Conservation (phyloP, 2,329 filamentous ascomycete genomes). For the Penicillium sp. region DNA sequence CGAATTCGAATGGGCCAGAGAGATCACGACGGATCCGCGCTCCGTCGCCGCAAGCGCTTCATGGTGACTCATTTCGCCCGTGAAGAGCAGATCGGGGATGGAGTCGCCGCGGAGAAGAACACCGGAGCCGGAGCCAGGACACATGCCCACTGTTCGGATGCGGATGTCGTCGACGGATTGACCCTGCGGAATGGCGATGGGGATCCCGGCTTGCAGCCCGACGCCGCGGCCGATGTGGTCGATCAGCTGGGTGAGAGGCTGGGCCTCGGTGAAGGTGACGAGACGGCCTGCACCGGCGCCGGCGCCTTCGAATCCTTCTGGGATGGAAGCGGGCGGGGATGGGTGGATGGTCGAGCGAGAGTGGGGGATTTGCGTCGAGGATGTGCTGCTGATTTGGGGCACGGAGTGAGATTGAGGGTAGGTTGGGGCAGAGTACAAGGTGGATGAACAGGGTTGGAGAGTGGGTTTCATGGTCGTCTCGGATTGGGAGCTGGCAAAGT, state of each 20-base stretch:
- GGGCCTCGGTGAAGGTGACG: slow-evolving; percentile 49
- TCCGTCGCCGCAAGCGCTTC: slow-evolving; percentile 82
- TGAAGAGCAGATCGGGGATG: slow-evolving; percentile 73
- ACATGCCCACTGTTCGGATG: slow-evolving; percentile 72
- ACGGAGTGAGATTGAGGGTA: slow-evolving; percentile 31
- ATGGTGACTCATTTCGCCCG: slow-evolving; percentile 90
- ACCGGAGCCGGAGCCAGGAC: slow-evolving; percentile 78
- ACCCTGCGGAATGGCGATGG: slow-evolving; percentile 58
- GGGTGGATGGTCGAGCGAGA: slow-evolving; percentile 50
- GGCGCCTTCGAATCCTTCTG: slow-evolving; percentile 43
- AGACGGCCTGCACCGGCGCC: slow-evolving; percentile 60
- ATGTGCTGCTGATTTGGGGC: slow-evolving; percentile 29
- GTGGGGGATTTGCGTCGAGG: slow-evolving; percentile 33
- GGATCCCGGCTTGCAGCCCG: slow-evolving; percentile 61
- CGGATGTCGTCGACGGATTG: slow-evolving; percentile 47
- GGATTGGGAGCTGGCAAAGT: slow-evolving; percentile 14
- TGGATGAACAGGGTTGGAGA: slow-evolving; percentile 19
- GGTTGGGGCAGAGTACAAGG: slow-evolving; percentile 36
- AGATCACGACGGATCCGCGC: slow-evolving; percentile 73
- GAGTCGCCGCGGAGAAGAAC: slow-evolving; percentile 54
- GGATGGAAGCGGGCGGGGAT: slow-evolving; percentile 30
- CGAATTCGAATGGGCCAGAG: slow-evolving; percentile 87
- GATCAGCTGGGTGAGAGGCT: slow-evolving; percentile 54
- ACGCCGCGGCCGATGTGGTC: slow-evolving; percentile 56
- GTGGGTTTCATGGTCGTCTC: background rate